Conservation (phyloP, 345 rosid species). For the Salix dunnii region DNA sequence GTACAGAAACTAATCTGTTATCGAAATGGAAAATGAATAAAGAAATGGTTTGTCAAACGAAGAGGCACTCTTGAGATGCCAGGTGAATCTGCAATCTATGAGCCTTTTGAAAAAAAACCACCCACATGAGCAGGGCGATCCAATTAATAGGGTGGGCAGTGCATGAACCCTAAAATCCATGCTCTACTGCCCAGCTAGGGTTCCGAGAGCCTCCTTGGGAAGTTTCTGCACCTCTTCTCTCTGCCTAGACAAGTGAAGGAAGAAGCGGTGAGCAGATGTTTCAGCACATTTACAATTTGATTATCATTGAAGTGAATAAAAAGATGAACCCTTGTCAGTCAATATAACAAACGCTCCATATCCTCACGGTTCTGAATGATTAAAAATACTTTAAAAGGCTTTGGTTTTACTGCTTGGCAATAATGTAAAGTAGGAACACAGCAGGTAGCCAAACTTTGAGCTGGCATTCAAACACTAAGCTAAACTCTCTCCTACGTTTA, state of each 20-base stretch:
- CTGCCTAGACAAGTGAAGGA: constrained; percentile 44
- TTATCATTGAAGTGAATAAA: background rate
- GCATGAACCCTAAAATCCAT: background rate
- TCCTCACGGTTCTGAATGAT: background rate
- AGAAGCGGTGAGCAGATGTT: background rate
- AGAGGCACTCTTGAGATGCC: background rate
- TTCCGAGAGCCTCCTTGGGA: constrained; percentile 68
- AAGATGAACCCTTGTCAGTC: background rate
- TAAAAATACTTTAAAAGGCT: background rate
- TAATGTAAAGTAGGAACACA: too few species aligned
- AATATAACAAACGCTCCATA: background rate
- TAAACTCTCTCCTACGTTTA: background rate
- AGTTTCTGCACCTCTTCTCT: constrained; percentile 79
- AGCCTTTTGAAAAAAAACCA: too few species aligned
- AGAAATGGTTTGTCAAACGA: background rate
- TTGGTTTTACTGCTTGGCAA: background rate
- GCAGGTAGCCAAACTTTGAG: background rate
- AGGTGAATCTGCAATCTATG: background rate
- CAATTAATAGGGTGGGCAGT: background rate
- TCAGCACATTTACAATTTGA: background rate
- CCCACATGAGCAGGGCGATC: background rate
- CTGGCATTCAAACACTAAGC: background rate
- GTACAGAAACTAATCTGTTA: background rate
- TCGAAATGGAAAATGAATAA: background rate
- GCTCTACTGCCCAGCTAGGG: constrained; percentile 50